Base-by-base conservation (phyloP, 176 grass and related monocot genomes). In the Triticum urartu region DNA sequence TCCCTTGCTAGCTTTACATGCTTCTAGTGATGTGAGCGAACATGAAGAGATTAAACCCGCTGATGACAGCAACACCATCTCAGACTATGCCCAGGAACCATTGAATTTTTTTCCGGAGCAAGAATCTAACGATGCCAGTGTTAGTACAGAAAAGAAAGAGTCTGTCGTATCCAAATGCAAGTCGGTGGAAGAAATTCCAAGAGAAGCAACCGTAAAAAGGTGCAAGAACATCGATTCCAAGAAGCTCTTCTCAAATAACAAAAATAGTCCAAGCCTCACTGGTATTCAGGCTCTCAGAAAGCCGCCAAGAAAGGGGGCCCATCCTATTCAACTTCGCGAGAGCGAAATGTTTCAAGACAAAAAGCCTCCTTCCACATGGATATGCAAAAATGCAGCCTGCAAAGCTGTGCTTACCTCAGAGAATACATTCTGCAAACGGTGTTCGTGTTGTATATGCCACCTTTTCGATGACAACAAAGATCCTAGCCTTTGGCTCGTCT, bases 381-480 rank as follows among this genome's bases (percentile, higher is more conserved):
- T 94, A 48, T 99, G 97, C 74, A 94, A 89, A 89, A 99, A 99
- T 89, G 88, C 94, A 73, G 93, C 97, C 22, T 99, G 97, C 86
- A 99, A 99, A 83, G 94, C 94, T 66, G 80, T 92, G 65, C 79
- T 99, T 74, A 91, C 80, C 68, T 91, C 83, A 48, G 89, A 94
- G 26, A 88, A 93, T 75, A 83, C 87, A 82, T 99, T 99, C 67
- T 99, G 97, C 88, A 99, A 92, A 83, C 90, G 97, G 83, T 99
- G 97, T 79, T 99, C 97, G 18, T 99, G 97, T 78, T 99, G 94
- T 89, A 96, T 99, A 68, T 99, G 97, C 26, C 97, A 99, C 82
- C 80, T 74, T 47, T 99, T 93, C 34, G 97, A 99, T 88, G 97
- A 96, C 87, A 99, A 99, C 90, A 99, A 99, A 86, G 97, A 99